Percentiles rank a stretch among this genome's conserved stretches.
phyloP scores from a whole-genome alignment of 2,329 filamentous ascomycete genomes.

The Xylariaceae sp. region DNA sequence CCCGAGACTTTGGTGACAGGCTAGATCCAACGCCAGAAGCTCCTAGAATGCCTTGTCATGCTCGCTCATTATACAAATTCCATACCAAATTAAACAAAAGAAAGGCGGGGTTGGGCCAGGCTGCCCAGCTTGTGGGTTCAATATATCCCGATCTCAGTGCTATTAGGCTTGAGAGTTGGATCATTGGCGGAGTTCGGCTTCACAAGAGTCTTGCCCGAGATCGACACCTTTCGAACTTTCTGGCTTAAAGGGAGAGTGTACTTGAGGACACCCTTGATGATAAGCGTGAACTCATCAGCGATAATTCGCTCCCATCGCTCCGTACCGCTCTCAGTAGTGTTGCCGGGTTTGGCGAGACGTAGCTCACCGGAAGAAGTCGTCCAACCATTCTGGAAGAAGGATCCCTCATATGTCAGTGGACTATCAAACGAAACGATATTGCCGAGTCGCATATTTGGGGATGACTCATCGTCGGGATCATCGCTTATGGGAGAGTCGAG shows the following conservation, averaged over 20 bases:
- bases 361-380: conserved; percentile 79
- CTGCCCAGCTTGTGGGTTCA: conserved; percentile 21
- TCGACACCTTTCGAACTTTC: conserved; percentile 54
- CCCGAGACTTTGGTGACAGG: conserved; percentile 4
- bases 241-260: conserved; percentile 67
- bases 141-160: conserved; percentile 31
- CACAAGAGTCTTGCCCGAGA: conserved; percentile 56
- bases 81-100: conserved; percentile 25
- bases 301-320: conserved; percentile 88
- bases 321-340: conserved; percentile 80
- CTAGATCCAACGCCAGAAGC: conserved; percentile 31
- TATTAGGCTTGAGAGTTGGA: conserved; percentile 39
- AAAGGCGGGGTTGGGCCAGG: conserved; percentile 22
- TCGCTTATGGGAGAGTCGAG: conserved; percentile 33
- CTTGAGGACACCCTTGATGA: conserved; percentile 84
- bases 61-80: conserved; percentile 38
- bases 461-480: conserved; percentile 50
- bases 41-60: conserved; percentile 33
- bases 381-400: conserved; percentile 71
- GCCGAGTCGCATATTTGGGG: conserved; percentile 88
- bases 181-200: conserved; percentile 61
- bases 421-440: conserved; percentile 84
- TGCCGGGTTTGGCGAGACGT: conserved; percentile 77
- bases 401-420: conserved; percentile 82
- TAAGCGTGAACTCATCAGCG: conserved; percentile 88